Evolutionary conservation across 1,139 yeast genomes (phyloP).

Genomic region (Blastobotrys petasosporus): DNA sequence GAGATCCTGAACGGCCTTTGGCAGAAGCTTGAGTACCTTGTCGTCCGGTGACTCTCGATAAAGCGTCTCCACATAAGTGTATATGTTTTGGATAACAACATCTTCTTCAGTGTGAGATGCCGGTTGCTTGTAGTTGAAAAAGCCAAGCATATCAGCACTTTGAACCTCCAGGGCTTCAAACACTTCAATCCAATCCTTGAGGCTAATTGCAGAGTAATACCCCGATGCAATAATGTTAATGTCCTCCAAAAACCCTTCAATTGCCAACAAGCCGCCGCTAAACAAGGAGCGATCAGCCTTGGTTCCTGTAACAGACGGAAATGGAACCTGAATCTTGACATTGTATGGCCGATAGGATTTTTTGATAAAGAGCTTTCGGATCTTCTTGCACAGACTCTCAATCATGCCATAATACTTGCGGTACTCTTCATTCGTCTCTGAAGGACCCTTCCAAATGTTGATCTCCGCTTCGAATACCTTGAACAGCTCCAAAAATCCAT

Average conservation of each 20-base stretch:
- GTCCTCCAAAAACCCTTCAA: conserved; percentile 55
- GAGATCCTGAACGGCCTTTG: conserved; percentile 62
- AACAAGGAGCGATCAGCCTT: conserved; percentile 22
- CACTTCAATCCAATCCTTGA: conserved; percentile 75
- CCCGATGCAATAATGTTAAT: conserved; percentile 60
- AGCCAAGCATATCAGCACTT: conserved; percentile 47
- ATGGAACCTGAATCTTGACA: conserved; percentile 26
- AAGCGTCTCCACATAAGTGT: conserved; percentile 60
- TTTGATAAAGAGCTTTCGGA: conserved; percentile 69
- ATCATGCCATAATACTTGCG: conserved; percentile 33
- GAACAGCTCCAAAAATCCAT: conserved; percentile 58
- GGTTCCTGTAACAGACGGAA: conserved; percentile 22
- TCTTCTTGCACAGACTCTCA: conserved; percentile 56
- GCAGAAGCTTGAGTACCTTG: conserved; percentile 50
- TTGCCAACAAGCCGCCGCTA: conserved; percentile 20
- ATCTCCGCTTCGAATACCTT: conserved; percentile 64
- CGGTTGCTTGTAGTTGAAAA: conserved; percentile 55
- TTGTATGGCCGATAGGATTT: conserved; percentile 71
- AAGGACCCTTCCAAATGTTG: conserved; percentile 46
- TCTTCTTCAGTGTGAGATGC: conserved; percentile 46
- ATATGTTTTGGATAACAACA: conserved; percentile 61
- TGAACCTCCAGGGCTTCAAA: conserved; percentile 71
- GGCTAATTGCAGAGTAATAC: conserved; percentile 53
- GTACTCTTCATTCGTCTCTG: conserved; percentile 32
- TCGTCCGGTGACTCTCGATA: conserved; percentile 36